phyloP scores from a whole-genome alignment of 2,329 filamentous ascomycete genomes.

The Paramyrothecium roridum region DNA sequence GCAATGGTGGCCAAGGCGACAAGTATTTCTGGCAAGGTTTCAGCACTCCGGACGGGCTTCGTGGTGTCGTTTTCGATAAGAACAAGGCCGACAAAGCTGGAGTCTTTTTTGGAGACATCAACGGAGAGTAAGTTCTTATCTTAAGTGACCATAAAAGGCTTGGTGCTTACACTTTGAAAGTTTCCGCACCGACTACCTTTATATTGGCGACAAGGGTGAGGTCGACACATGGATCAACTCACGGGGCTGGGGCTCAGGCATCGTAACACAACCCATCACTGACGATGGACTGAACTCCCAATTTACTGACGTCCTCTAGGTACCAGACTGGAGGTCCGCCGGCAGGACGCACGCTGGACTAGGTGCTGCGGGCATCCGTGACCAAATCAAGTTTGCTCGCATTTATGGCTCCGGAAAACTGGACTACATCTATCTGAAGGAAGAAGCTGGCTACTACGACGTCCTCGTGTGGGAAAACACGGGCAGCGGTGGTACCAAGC shows the following conservation, averaged over 20 bases:
- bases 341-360: slow-evolving; percentile 9
- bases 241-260: slow-evolving; percentile 4
- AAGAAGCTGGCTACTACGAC: neutral
- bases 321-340: slow-evolving; percentile 6
- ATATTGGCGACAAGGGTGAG: slow-evolving; percentile 5
- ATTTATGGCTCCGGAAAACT: slow-evolving; percentile 10
- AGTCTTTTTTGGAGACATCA: neutral
- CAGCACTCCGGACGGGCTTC: neutral
- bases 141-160: neutral
- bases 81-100: neutral
- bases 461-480: slow-evolving; percentile 10
- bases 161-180: neutral
- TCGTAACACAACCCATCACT: neutral
- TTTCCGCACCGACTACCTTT: neutral
- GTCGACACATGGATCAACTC: slow-evolving; percentile 16
- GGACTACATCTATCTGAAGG: slow-evolving; percentile 10
- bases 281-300: neutral
- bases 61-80: neutral
- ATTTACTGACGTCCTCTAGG: neutral
- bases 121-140: neutral
- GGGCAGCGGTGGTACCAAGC: slow-evolving; percentile 9
- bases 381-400: slow-evolving; percentile 11
- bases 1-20: slow-evolving; percentile 5
- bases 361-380: neutral
- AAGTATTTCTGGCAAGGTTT: slow-evolving; percentile 25